Conservation (phyloP, 495 filamentous ascomycete genomes). For the Penicillium angulare region DNA sequence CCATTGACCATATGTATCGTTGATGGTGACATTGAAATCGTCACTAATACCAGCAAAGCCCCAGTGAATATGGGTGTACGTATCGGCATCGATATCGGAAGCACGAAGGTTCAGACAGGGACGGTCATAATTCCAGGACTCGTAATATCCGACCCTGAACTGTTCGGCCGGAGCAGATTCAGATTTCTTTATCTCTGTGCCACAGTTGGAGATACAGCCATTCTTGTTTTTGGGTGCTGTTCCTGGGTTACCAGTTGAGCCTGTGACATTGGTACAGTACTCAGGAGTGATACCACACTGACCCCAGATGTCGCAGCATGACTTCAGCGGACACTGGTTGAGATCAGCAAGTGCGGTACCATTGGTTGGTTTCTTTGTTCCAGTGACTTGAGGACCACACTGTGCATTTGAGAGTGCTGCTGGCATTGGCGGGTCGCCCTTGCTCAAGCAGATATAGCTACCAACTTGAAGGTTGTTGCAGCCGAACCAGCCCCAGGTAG, state of each 20-base stretch:
- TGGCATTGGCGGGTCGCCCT: neutral
- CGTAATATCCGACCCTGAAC: constrained; percentile 16
- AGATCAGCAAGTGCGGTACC: too few species aligned
- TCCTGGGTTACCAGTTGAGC: constrained; percentile 28
- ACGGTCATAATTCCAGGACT: constrained; percentile 9
- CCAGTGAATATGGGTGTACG: constrained; percentile 16
- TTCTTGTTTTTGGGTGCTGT: constrained; percentile 27
- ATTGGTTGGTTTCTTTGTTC: neutral
- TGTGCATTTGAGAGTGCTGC: neutral
- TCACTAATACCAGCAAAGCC: constrained; percentile 4
- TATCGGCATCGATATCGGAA: constrained; percentile 13
- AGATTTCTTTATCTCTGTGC: constrained; percentile 31
- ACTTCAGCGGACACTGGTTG: constrained; percentile 27
- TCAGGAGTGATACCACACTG: constrained; percentile 10
- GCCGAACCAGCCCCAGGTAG: neutral
- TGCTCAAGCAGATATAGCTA: constrained; percentile 1
- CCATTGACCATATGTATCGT: neutral
- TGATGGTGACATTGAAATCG: neutral
- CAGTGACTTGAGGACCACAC: neutral
- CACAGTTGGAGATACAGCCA: constrained; percentile 48
- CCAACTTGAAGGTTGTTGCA: neutral
- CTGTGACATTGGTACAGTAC: constrained; percentile 22
- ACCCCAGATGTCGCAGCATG: constrained; percentile 28
- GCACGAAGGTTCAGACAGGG: constrained; percentile 12
- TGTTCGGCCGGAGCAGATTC: neutral